Base-by-base conservation (phyloP, 768 basidiomycete species). In the Tricholoma flavovirens region DNA sequence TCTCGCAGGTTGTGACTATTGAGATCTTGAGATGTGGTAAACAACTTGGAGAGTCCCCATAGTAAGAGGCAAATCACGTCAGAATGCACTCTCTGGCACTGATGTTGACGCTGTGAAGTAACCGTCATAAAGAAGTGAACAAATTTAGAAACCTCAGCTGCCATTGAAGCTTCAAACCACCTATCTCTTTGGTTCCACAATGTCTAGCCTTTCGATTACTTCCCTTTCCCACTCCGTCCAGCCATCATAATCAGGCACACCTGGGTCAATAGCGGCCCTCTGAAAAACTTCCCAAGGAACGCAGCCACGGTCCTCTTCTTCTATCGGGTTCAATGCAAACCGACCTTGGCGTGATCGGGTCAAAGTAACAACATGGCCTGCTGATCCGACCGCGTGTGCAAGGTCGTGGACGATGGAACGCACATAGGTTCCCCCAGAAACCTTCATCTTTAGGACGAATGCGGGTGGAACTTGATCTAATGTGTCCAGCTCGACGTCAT, bases 371-470 rank as follows among this genome's bases (percentile, higher is more conserved):
- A 99, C 94, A 68, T 97, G 93, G 0, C 93, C 97, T 4, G 91
- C 91, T 22, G 89, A 91, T 2, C 86, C 91, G 17, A 99, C 67
- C 1, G 85, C 81, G 59, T 83, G 84, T 14, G 88, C 93, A 7
- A 99, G 78, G 68, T 99, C 97, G 68, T 98, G 93, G 42, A 95
- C 88, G 61, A 99, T 88, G 1, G 90, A 94, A 50, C 97, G 87
- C 53, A 99, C 95, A 65, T 99, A 99, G 12, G 97, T 98, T 38
- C 97, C 97, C 24, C 91, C 90, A 8, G 94, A 95, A 5, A 98
- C 97, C 59, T 79, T 88, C 94, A 99, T 96, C 54, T 81, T 82
- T 59, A 99, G 75, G 8, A 87, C 86, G 69, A 98, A 97, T 19
- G 87, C 87, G 0, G 86, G 80, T 1, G 95, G 90, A 3, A 69